Conservation (phyloP, 805 yeast species). For the Sungouiozyma intestinalis region DNA sequence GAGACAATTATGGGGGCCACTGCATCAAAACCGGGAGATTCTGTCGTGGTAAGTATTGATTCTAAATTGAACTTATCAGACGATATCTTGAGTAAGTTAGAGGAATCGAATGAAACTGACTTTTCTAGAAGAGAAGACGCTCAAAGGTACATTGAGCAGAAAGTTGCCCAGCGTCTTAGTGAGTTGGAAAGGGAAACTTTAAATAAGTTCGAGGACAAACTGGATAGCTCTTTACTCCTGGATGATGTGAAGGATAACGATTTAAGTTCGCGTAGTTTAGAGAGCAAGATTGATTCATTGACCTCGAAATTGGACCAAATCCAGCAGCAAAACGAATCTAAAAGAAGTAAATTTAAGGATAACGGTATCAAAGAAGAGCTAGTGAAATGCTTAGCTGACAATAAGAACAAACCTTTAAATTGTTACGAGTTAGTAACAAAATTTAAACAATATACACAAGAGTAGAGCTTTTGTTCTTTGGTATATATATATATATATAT, state of each 20-base stretch:
- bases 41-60: slow-evolving; percentile 3
- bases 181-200: slow-evolving; percentile 44
- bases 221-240: slow-evolving; percentile 33
- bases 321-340: slow-evolving; percentile 24
- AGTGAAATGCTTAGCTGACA: slow-evolving; percentile 46
- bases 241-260: slow-evolving; percentile 25
- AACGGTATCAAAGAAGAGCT: slow-evolving; percentile 38
- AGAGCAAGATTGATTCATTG: slow-evolving; percentile 35
- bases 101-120: slow-evolving; percentile 53
- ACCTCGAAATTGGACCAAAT: slow-evolving; percentile 30
- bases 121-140: slow-evolving; percentile 62
- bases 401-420: slow-evolving; percentile 56
- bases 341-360: slow-evolving; percentile 15
- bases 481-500: background rate
- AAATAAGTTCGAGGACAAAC: slow-evolving; percentile 39
- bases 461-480: slow-evolving; percentile 6
- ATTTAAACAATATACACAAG: slow-evolving; percentile 50
- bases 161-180: slow-evolving; percentile 48
- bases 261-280: slow-evolving; percentile 25
- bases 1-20: slow-evolving; percentile 62
- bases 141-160: slow-evolving; percentile 54
- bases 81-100: slow-evolving; percentile 52
- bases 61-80: slow-evolving; percentile 61
- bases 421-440: slow-evolving; percentile 74
- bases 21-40: slow-evolving; percentile 46